Conservation (phyloP, 1,284 basidiomycete species). For the Ceratorhiza oryzae-sativae region DNA sequence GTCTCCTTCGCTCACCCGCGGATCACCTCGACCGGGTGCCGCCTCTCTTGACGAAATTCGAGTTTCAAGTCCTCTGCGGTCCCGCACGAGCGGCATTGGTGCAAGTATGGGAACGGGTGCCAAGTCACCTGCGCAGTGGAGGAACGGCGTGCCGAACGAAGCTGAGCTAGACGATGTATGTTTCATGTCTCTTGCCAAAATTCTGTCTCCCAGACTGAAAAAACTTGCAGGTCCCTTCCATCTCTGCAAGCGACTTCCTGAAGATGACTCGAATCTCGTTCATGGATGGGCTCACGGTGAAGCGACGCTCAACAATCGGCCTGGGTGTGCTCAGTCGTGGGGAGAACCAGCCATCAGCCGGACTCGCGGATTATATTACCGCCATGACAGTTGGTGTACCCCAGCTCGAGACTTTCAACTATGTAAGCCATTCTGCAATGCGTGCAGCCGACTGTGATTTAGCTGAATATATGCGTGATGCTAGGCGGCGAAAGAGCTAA, state of each 20-base stretch:
- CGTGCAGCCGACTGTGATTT: background rate
- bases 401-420: constrained; percentile 41
- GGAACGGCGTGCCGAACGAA: constrained; percentile 15
- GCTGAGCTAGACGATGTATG: constrained; percentile 30
- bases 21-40: constrained; percentile 8
- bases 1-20: constrained; percentile 1
- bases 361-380: constrained; percentile 41
- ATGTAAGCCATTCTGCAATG: constrained; percentile 35
- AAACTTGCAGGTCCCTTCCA: constrained; percentile 25
- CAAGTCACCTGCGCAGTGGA: constrained; percentile 32
- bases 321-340: constrained; percentile 31
- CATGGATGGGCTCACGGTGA: constrained; percentile 42
- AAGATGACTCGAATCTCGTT: constrained; percentile 43
- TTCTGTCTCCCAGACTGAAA: background rate
- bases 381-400: constrained; percentile 40
- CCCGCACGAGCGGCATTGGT: constrained; percentile 12
- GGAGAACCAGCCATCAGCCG: constrained; percentile 10
- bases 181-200: background rate
- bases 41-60: constrained; percentile 23
- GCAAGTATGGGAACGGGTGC: background rate
- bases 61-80: constrained; percentile 19
- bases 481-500: constrained; percentile 41
- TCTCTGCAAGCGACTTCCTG: constrained; percentile 42
- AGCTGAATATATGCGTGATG: background rate
- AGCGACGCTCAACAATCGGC: constrained; percentile 42